These are phyloP conservation scores for Favolaschia claudopus DNA, from an alignment of 768 basidiomycete species.

Conservation along the genomic window DNA sequence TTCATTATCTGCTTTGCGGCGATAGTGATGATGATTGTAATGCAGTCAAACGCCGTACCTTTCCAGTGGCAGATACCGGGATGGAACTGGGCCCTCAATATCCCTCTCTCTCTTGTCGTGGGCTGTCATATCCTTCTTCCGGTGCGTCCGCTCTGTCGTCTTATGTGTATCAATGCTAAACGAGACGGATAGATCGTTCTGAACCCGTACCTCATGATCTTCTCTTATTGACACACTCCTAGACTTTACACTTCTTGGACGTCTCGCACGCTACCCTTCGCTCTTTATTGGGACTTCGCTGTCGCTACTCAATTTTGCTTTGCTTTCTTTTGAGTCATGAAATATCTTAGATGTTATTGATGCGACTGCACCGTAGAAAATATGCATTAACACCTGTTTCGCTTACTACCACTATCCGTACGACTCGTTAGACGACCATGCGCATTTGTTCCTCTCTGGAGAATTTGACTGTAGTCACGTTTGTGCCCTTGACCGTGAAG, in stretches of 20 bases:
- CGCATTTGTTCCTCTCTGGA: no score
- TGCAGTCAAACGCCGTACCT: conserved; percentile 64
- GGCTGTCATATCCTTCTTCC: conserved; percentile 79
- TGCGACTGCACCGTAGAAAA: not conserved
- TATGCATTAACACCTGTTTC: no score
- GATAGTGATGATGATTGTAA: conserved; percentile 68
- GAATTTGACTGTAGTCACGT: no score
- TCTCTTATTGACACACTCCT: conserved; percentile 54
- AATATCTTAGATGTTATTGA: not conserved
- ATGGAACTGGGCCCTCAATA: conserved; percentile 71
- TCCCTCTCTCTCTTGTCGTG: conserved; percentile 74
- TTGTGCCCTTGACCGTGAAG: no score
- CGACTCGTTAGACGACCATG: no score
- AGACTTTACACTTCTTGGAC: conserved; percentile 9
- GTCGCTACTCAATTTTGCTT: not conserved
- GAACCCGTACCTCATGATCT: conserved; percentile 89
- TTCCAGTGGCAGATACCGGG: conserved; percentile 72
- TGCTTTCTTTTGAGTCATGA: not conserved
- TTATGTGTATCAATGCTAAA: conserved; percentile 2
- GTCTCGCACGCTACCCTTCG: not conserved
- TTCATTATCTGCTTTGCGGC: conserved; percentile 67
- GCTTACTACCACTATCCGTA: no score
- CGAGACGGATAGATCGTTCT: conserved; percentile 64
- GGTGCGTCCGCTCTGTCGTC: conserved; percentile 48
- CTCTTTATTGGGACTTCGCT: not conserved